Evolutionary conservation across 148 eudicot species (phyloP), one percentile per base, ranked within the genome.

Genomic region (Polygonum aviculare): DNA sequence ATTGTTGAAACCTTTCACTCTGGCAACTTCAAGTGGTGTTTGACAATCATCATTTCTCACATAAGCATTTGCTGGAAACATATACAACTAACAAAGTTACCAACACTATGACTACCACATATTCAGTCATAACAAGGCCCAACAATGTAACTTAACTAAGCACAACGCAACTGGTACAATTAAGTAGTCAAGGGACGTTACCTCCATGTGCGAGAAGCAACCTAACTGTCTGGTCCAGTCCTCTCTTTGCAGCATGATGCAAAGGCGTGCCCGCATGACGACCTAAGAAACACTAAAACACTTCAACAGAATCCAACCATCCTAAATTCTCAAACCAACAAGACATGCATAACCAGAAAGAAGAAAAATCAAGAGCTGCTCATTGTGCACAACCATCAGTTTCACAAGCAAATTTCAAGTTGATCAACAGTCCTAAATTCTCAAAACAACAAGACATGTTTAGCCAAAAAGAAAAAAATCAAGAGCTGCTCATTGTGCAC

Each of bases 221-320:
- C 78, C 44, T 86, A 62, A 87, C 86, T 45, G 81, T 80, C 79
- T 65, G 75, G 54, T 76, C 87, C 12, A 87, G 79, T 39, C 89
- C 90, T 85, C 87, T 84, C 82, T 87, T 84, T 41, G 93, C 85
- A 54, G 90, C 88, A 85, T 87, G 89, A 82, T 87, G 93, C 69
- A 89, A 84, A 21, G 90, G 85, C 38, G 89, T 87, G 21, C 90
- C 90, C 45, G 82, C 93, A 81, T 87, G 83, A 70, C 85, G 78
- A 47, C 90, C 93, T 89, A 38, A 36, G 2, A 67, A 44, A 67
- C 40, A 67, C 16, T 14, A 67, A 67, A 67, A 15, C 44, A 67
- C 45, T 35, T 67, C 3, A 63, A 63, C 8, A 63, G 9, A 63
- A 63, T n/a, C 15, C 70, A 14, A 33, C 16, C 69, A 33, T 26